Evolutionary conservation across 805 yeast species (phyloP).

Genomic region (Danielia oregonensis): DNA sequence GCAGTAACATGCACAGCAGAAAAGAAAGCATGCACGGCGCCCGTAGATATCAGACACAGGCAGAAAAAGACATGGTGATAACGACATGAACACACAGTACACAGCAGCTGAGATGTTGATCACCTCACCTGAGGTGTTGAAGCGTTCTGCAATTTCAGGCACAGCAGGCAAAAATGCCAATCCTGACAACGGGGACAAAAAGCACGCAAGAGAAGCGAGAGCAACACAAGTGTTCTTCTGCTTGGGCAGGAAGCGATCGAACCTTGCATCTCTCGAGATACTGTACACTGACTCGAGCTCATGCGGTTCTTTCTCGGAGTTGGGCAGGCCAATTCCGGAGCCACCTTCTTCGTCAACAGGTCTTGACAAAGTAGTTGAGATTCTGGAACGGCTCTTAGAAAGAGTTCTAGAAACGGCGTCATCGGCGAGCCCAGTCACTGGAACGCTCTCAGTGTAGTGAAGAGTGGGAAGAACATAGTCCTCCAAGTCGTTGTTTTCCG

Average conservation of each 20-base stretch:
- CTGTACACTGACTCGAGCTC: not conserved
- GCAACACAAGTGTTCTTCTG: conserved; percentile 8
- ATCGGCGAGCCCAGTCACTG: conserved; percentile 1
- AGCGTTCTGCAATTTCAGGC: conserved; percentile 42
- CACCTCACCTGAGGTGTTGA: conserved; percentile 45
- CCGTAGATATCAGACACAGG: conserved; percentile 56
- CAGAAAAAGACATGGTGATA: conserved; percentile 47
- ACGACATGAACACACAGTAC: conserved; percentile 48
- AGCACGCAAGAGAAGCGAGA: conserved; percentile 29
- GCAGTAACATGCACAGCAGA: conserved; percentile 32
- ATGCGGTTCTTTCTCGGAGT: not conserved
- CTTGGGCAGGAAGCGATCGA: conserved; percentile 9
- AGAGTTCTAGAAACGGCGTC: not conserved
- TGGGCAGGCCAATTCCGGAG: not conserved
- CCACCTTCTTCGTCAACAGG: not conserved
- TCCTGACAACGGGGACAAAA: conserved; percentile 43
- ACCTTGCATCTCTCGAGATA: conserved; percentile 7
- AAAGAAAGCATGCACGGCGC: conserved; percentile 41
- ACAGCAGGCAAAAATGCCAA: conserved; percentile 51
- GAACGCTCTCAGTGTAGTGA: conserved; percentile 1
- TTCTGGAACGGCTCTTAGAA: not conserved
- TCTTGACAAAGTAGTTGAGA: not conserved
- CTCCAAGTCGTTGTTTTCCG: no score
- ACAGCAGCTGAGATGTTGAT: conserved; percentile 50
- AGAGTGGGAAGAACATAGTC: not conserved